Evolutionary conservation across 2,329 filamentous ascomycete genomes (phyloP).

Genomic region (Alternaria gansuensis): DNA sequence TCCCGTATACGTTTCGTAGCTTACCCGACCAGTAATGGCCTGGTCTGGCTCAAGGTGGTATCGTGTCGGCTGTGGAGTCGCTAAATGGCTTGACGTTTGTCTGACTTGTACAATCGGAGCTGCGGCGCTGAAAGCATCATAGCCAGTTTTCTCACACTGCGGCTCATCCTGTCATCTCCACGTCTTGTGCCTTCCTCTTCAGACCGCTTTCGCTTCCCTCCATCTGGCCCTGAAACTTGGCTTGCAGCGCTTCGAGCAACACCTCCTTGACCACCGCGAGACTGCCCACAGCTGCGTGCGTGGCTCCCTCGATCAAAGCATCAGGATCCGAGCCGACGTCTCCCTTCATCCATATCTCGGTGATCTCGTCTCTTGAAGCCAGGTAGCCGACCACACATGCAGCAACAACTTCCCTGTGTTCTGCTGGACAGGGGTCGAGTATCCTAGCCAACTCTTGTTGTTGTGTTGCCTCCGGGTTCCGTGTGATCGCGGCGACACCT

Average conservation of each 20-base stretch:
- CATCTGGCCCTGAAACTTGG: conserved; percentile 42
- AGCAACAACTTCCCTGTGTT: conserved; percentile 79
- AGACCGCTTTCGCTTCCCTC: conserved; percentile 25
- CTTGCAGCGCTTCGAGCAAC: conserved; percentile 61
- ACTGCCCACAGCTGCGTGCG: conserved; percentile 68
- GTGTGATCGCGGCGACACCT: conserved; percentile 83
- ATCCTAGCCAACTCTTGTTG: conserved; percentile 62
- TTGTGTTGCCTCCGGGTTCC: conserved; percentile 37
- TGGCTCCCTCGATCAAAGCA: conserved; percentile 68
- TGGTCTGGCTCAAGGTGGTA: not conserved
- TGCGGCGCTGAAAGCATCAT: conserved; percentile 1
- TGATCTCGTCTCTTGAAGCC: conserved; percentile 86
- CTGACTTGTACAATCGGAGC: not conserved
- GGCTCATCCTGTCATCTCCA: conserved; percentile 47
- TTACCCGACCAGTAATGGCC: conserved; percentile 1
- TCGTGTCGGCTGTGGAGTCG: conserved; percentile 1
- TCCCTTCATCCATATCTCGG: conserved; percentile 93
- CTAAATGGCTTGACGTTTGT: not conserved
- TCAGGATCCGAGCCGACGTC: conserved; percentile 61
- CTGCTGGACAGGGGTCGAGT: conserved; percentile 82
- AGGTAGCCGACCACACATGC: conserved; percentile 92
- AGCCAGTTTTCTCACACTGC: not conserved
- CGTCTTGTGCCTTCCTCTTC: conserved; percentile 44
- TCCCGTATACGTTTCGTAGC: not conserved
- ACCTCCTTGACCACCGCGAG: conserved; percentile 69